Percentiles rank a stretch among this genome's conserved stretches.
Conservation (phyloP, 768 basidiomycete species). For the Podaxis carcinomalis region DNA sequence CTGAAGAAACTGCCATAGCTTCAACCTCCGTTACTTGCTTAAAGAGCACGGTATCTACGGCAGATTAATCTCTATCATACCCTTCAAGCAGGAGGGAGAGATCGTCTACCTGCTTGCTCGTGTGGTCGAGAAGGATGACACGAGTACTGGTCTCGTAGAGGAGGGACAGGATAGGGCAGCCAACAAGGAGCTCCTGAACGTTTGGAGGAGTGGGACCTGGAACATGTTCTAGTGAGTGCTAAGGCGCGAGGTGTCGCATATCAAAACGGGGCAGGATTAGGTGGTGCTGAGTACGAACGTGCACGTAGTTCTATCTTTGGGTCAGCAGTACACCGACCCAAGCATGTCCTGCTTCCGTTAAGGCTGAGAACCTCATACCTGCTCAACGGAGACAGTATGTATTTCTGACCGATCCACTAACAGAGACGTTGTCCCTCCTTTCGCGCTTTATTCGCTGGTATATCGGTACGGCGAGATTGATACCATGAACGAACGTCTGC, state of each 20-base stretch:
- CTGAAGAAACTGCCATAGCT: background rate
- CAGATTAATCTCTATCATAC: background rate
- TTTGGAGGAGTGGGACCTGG: background rate
- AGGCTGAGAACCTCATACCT: too few species aligned
- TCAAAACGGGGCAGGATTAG: too few species aligned
- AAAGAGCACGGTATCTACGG: background rate
- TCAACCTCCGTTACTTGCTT: background rate
- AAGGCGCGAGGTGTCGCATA: background rate
- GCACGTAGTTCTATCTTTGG: too few species aligned
- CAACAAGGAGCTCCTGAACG: background rate
- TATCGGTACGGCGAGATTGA: too few species aligned
- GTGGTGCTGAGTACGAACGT: too few species aligned
- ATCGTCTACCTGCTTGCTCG: background rate
- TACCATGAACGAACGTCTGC: too few species aligned
- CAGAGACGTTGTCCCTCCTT: too few species aligned
- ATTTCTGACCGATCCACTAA: too few species aligned
- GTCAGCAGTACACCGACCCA: too few species aligned
- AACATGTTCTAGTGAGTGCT: background rate
- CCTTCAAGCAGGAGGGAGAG: background rate
- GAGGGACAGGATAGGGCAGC: background rate
- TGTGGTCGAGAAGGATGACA: background rate
- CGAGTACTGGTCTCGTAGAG: background rate
- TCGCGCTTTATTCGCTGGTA: too few species aligned
- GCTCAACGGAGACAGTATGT: too few species aligned
- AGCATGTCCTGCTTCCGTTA: too few species aligned